These are phyloP conservation scores for Cladosporium halotolerans DNA, from an alignment of 2,329 filamentous ascomycete genomes.

Conservation along the genomic window DNA sequence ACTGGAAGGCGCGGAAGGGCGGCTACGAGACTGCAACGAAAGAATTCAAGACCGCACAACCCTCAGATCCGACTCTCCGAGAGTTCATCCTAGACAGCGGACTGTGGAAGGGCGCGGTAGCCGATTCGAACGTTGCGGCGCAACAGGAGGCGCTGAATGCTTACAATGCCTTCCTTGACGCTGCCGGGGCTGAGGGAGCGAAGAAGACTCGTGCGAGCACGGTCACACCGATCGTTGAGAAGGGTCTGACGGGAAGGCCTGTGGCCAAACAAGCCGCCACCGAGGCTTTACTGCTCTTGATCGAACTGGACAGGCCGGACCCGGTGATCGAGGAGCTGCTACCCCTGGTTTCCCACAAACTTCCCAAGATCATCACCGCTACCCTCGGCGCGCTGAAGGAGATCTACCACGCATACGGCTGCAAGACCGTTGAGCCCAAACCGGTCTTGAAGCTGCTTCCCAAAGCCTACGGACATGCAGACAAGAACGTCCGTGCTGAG, in stretches of 20 bases:
- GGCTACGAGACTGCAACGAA: slow-evolving; percentile 91
- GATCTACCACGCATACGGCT: slow-evolving; percentile 90
- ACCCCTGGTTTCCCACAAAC: slow-evolving; percentile 76
- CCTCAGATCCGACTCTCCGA: slow-evolving; percentile 76
- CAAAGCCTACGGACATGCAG: slow-evolving; percentile 88
- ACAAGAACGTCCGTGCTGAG: slow-evolving; percentile 96
- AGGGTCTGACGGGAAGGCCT: slow-evolving; percentile 82
- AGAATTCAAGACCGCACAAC: slow-evolving; percentile 76
- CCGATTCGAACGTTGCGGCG: slow-evolving; percentile 92
- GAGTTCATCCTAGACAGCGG: slow-evolving; percentile 80
- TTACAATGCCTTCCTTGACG: slow-evolving; percentile 88
- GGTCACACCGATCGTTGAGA: slow-evolving; percentile 77
- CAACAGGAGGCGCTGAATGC: slow-evolving; percentile 88
- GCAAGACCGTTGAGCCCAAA: slow-evolving; percentile 90
- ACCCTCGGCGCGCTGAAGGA: slow-evolving; percentile 70
- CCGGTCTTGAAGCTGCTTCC: slow-evolving; percentile 80
- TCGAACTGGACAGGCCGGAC: slow-evolving; percentile 80
- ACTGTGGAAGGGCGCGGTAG: slow-evolving; percentile 87
- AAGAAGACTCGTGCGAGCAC: slow-evolving; percentile 66
- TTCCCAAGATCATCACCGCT: slow-evolving; percentile 78
- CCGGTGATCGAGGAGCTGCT: slow-evolving; percentile 88
- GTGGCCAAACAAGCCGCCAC: slow-evolving; percentile 81
- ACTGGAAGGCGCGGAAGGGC: slow-evolving; percentile 95
- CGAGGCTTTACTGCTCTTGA: slow-evolving; percentile 79
- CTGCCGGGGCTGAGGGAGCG: slow-evolving; percentile 67